Evolutionary conservation across 1,139 yeast genomes (phyloP), one percentile per base, ranked within the genome.

Genomic region (Sugiyamaella pinicola): DNA sequence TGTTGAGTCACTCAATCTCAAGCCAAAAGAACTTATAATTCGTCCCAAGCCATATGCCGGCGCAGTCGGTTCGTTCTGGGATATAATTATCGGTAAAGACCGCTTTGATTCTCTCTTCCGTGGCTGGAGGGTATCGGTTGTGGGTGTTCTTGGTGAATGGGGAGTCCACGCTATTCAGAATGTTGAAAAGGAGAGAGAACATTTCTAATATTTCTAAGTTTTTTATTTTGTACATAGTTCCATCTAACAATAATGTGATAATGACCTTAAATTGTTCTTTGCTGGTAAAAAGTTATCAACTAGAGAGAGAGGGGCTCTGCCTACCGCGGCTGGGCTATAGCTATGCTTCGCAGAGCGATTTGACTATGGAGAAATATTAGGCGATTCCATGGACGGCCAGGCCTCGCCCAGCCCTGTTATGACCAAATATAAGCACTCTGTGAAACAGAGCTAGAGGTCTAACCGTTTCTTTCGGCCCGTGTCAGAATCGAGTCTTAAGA

Each of bases 41-140:
- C 62, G 59, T n/a, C 74, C 74, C 3, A 61, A 58, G 5, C 57
- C 53, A 10, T 82, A 83, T 62, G 69, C 69, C 18, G 85, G 87
- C 3, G 67, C 82, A 24, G 68, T 78, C 55, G 73, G 78, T 10
- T 76, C 85, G 0, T 57, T 81, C 21, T 79, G 81, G 73, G 74
- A 74, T 55, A 69, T 81, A 8, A 57, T 76, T 38, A 63, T 69
- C 29, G 77, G 77, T n/a, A 67, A 69, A 42, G 67, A 66, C 55
- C 66, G 74, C 58, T 68, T 73, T 9, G 74, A 74, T 44, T 68
- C 74, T 28, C 74, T 90, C 52, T 90, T 88, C 76, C 81, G 91
- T 61, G 98, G 98, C 43, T 93, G 98, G 97, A 80, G 90, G 68
- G 84, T 89, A 37, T 95, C 96, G 15, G 76, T 87, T 12, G 69